Percentiles rank a stretch among this genome's conserved stretches.
phyloP scores from a whole-genome alignment of 441 rosid genomes.

The Dalechampia spathulata region DNA sequence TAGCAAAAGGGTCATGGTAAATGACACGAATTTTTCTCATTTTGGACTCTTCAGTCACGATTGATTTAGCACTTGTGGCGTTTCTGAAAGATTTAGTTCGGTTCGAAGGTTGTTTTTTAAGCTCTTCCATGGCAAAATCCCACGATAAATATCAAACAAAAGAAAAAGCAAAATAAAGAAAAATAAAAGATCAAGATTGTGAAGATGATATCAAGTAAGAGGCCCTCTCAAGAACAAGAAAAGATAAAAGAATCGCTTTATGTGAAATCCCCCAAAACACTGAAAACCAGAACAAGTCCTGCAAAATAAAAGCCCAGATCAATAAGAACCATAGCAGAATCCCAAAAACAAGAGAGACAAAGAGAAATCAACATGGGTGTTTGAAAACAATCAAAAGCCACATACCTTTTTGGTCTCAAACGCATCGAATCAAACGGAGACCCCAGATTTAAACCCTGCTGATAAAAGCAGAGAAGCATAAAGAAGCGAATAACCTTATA shows the following conservation, averaged over 20 bases:
- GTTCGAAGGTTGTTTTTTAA: constrained; percentile 21
- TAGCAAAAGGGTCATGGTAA: constrained; percentile 77
- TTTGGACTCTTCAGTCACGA: constrained; percentile 19
- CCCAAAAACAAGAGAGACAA: not conserved
- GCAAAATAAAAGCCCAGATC: constrained; percentile 13
- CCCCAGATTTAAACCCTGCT: constrained; percentile 48
- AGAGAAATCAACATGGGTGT: not conserved
- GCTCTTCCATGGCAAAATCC: constrained; percentile 37
- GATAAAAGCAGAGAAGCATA: constrained; percentile 52
- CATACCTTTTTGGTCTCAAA: constrained; percentile 62
- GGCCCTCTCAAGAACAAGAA: constrained; percentile 61
- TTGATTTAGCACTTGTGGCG: constrained; percentile 19
- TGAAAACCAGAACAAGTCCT: constrained; percentile 71
- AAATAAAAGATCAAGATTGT: not conserved
- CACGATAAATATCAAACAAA: constrained; percentile 5
- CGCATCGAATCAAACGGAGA: constrained; percentile 53
- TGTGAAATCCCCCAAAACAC: constrained; percentile 68
- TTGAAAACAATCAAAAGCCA: not conserved
- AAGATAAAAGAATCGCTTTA: constrained; percentile 44
- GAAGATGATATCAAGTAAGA: constrained; percentile 31
- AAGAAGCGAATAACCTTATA: constrained; percentile 13
- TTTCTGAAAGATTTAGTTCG: constrained; percentile 24
- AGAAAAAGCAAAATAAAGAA: not conserved
- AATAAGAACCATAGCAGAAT: constrained; percentile 16
- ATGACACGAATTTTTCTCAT: constrained; percentile 60